These are phyloP conservation scores for Mycena maculata DNA, from an alignment of 768 basidiomycete genomes.

Conservation along the genomic window DNA sequence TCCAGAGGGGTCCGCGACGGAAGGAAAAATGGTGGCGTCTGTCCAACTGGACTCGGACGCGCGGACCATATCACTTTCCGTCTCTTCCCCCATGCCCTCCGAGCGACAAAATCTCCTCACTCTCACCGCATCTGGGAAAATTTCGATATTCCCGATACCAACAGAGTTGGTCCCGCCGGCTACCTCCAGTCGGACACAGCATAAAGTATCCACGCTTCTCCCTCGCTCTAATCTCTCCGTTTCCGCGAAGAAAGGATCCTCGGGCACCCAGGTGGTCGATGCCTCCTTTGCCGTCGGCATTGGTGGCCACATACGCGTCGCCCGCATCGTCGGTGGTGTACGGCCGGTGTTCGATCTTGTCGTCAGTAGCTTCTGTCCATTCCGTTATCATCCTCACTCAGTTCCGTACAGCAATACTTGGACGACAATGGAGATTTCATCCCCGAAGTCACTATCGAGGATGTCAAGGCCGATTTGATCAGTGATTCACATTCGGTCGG, in stretches of 20 bases:
- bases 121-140: slow-evolving; percentile 68
- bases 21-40: slow-evolving; percentile 68
- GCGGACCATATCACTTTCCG: slow-evolving; percentile 54
- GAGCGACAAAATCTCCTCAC: slow-evolving; percentile 59
- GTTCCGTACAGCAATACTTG: slow-evolving; percentile 59
- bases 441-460: slow-evolving; percentile 59
- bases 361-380: slow-evolving; percentile 54
- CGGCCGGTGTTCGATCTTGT: slow-evolving; percentile 69
- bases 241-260: slow-evolving; percentile 52
- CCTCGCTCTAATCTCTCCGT: slow-evolving; percentile 62
- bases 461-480: slow-evolving; percentile 45
- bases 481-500: slow-evolving; percentile 36
- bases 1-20: slow-evolving; percentile 50
- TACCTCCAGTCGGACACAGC: slow-evolving; percentile 51
- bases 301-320: slow-evolving; percentile 61
- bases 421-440: slow-evolving; percentile 66
- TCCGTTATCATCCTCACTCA: slow-evolving; percentile 22
- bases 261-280: slow-evolving; percentile 54
- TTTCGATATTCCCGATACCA: slow-evolving; percentile 68
- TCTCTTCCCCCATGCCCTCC: slow-evolving; percentile 41
- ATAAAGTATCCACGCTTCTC: slow-evolving; percentile 61
- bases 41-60: slow-evolving; percentile 74
- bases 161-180: slow-evolving; percentile 53
- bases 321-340: slow-evolving; percentile 65
- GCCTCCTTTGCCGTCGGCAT: slow-evolving; percentile 57